Conservation (phyloP, 1,284 basidiomycete genomes). For the Gymnopus androsaceus region DNA sequence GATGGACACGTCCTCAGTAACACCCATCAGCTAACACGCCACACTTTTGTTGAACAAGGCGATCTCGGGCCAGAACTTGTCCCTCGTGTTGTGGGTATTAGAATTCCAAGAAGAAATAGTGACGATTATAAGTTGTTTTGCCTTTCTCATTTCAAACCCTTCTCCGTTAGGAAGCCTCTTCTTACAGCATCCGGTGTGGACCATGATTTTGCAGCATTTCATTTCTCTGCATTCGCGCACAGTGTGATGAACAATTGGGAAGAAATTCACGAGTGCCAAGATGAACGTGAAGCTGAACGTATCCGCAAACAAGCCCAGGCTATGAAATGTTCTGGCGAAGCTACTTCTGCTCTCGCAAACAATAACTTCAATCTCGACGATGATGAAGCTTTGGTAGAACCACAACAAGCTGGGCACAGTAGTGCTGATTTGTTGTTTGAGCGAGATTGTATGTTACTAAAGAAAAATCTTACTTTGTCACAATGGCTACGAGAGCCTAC, state of each 20-base stretch:
- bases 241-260: slow-evolving; percentile 31
- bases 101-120: slow-evolving; percentile 22
- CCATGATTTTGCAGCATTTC: not conserved
- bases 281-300: slow-evolving; percentile 33
- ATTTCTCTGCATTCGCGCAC: not conserved
- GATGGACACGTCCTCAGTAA: not conserved
- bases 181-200: no score
- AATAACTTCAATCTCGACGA: not conserved
- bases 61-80: slow-evolving; percentile 2
- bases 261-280: slow-evolving; percentile 33
- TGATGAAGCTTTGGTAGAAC: no score
- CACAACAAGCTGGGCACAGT: no score
- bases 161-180: slow-evolving; percentile 4
- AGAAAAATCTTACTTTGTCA: no score
- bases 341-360: not conserved
- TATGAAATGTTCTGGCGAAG: not conserved
- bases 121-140: slow-evolving; percentile 22
- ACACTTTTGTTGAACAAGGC: not conserved
- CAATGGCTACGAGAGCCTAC: no score
- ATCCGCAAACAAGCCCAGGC: slow-evolving; percentile 7
- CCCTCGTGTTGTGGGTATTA: slow-evolving; percentile 24
- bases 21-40: not conserved
- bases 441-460: no score
- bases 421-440: no score
- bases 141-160: slow-evolving; percentile 30